phyloP scores from a whole-genome alignment of 257 asterid species.

The Euphrasia confusa region DNA sequence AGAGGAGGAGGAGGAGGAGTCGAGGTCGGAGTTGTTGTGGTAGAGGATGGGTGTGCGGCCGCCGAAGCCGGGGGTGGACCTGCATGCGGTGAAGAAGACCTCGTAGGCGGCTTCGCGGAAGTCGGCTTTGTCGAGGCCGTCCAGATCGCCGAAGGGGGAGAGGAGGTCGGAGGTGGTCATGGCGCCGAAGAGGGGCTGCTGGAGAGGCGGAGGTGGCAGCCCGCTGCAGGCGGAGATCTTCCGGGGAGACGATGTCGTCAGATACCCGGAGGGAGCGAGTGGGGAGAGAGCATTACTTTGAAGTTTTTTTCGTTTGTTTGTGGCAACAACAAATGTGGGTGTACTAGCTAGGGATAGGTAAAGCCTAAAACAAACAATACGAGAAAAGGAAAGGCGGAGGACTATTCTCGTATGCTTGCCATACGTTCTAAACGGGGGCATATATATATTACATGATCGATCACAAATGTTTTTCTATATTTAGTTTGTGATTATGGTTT shows the following conservation, averaged over 20 bases:
- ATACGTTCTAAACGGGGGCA: too few relatives aligned
- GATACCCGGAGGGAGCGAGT: constrained; percentile 30
- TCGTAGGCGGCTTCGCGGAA: constrained; percentile 79
- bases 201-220: constrained; percentile 24
- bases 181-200: constrained; percentile 5
- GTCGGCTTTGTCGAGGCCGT: constrained; percentile 63
- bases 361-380: constrained; percentile 14
- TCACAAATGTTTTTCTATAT: too few relatives aligned
- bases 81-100: constrained; percentile 88
- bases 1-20: constrained; percentile 18
- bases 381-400: too few relatives aligned
- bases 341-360: background rate
- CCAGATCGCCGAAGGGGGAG: constrained; percentile 49
- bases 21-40: constrained; percentile 41
- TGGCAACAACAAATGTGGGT: constrained; percentile 2
- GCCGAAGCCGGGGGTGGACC: constrained; percentile 86
- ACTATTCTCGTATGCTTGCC: too few relatives aligned
- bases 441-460: too few relatives aligned
- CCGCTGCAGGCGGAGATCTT: background rate
- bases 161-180: constrained; percentile 26
- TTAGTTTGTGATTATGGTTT: too few relatives aligned
- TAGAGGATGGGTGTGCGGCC: constrained; percentile 53
- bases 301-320: too few relatives aligned
- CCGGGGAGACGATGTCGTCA: constrained; percentile 16
- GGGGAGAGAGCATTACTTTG: background rate